phyloP scores from a whole-genome alignment of 495 filamentous ascomycete genomes.

The Stereocaulon alpinum region DNA sequence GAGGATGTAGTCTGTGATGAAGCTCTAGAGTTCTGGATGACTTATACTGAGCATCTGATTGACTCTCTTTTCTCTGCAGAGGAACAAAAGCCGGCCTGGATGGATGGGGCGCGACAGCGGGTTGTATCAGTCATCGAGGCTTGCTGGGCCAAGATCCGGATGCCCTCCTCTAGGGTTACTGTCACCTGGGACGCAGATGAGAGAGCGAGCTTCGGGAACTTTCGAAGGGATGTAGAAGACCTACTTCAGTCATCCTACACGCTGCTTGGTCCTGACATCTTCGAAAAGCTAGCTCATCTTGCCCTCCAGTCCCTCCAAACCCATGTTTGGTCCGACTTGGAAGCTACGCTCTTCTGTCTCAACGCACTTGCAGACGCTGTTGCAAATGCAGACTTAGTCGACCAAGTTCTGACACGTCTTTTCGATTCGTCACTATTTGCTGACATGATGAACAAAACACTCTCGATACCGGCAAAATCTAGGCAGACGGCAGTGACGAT shows the following conservation, averaged over 20 bases:
- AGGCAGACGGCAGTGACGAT: constrained; percentile 67
- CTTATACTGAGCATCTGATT: constrained; percentile 49
- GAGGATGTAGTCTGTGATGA: constrained; percentile 70
- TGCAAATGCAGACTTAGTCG: constrained; percentile 53
- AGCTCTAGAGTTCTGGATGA: constrained; percentile 78
- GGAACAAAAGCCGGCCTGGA: constrained; percentile 32
- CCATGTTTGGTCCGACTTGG: constrained; percentile 64
- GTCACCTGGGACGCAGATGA: constrained; percentile 61
- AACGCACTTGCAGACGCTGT: constrained; percentile 65
- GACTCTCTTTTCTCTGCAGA: constrained; percentile 25
- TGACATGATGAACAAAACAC: constrained; percentile 35
- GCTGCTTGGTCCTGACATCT: constrained; percentile 54
- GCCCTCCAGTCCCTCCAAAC: constrained; percentile 47
- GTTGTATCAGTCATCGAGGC: constrained; percentile 48
- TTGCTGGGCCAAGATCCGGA: constrained; percentile 53
- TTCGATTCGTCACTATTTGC: constrained; percentile 61
- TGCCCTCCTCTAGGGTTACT: constrained; percentile 38
- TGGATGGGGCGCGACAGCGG: constrained; percentile 25
- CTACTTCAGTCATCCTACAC: constrained; percentile 68
- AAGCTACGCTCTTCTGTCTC: constrained; percentile 72
- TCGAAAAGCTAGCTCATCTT: constrained; percentile 58
- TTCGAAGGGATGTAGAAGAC: constrained; percentile 72
- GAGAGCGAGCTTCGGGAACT: constrained; percentile 60
- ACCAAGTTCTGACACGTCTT: constrained; percentile 55
- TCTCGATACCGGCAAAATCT: constrained; percentile 53